A percentile compares a stretch with the other conserved stretches of the same genome.
Evolutionary conservation across 2,329 filamentous ascomycete genomes (phyloP).

Genomic region (Fusarium anguioides): DNA sequence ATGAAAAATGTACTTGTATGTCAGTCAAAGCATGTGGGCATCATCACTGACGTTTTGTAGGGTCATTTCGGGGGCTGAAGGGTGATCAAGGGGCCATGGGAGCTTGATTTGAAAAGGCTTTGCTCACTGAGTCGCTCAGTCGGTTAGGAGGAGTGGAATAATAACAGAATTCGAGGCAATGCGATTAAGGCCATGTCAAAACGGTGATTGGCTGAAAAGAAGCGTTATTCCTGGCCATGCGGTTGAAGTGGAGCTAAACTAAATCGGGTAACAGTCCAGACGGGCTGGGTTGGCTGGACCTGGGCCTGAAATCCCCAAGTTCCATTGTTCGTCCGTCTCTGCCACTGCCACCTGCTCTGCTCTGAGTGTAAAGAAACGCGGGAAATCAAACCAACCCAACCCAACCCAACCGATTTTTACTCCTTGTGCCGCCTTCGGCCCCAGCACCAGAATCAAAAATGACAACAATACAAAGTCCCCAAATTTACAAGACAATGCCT

Average conservation of each 20-base stretch:
- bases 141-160: constrained; percentile 31
- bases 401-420: constrained; percentile 48
- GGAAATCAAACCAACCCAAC: constrained; percentile 47
- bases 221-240: constrained; percentile 10
- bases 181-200: constrained; percentile 9
- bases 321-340: constrained; percentile 7
- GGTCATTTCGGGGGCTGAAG: constrained; percentile 20
- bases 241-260: constrained; percentile 31
- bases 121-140: constrained; percentile 34
- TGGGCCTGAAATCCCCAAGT: constrained; percentile 29
- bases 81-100: constrained; percentile 8
- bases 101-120: constrained; percentile 29
- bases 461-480: constrained; percentile 55
- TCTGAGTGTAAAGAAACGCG: constrained; percentile 33
- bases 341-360: constrained; percentile 3
- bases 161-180: constrained; percentile 31
- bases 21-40: constrained; percentile 1
- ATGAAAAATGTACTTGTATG: neutral
- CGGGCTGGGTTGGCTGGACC: constrained; percentile 6
- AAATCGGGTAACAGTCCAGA: constrained; percentile 20
- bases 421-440: constrained; percentile 53
- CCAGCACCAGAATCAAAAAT: constrained; percentile 52
- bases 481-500: constrained; percentile 53
- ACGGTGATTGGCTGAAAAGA: constrained; percentile 19
- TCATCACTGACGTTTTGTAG: constrained; percentile 1